These are phyloP conservation scores for Prunus mira DNA, from an alignment of 306 rosid species.

Conservation along the genomic window DNA sequence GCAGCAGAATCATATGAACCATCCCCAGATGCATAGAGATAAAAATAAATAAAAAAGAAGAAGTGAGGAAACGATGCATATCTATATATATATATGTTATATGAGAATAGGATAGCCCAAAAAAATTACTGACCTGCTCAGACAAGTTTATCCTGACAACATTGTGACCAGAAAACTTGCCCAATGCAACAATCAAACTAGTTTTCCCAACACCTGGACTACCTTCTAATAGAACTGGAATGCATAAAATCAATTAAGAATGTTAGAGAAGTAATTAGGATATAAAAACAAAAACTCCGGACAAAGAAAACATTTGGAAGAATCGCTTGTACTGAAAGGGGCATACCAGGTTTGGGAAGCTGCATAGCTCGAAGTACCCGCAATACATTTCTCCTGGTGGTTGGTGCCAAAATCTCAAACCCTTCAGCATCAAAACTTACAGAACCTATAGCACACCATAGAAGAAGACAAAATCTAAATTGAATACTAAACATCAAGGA, in stretches of 20 bases:
- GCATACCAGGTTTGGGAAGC: slow-evolving; percentile 83
- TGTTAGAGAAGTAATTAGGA: background rate
- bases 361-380: slow-evolving; percentile 95
- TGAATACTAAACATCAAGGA: background rate
- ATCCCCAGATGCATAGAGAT: background rate
- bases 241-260: slow-evolving; percentile 16
- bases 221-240: slow-evolving; percentile 89
- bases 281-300: background rate
- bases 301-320: background rate
- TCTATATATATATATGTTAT: background rate
- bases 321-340: background rate
- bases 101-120: background rate
- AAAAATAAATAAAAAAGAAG: background rate
- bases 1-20: slow-evolving; percentile 27
- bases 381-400: slow-evolving; percentile 66
- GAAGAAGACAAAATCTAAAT: background rate
- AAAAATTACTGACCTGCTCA: slow-evolving; percentile 65
- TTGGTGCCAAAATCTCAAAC: slow-evolving; percentile 81
- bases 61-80: background rate
- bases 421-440: slow-evolving; percentile 40
- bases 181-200: slow-evolving; percentile 84
- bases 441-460: slow-evolving; percentile 39
- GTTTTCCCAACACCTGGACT: slow-evolving; percentile 99
- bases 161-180: slow-evolving; percentile 69
- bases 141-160: slow-evolving; percentile 91